Percentiles rank a stretch among this genome's conserved stretches.
phyloP scores from a whole-genome alignment of 805 yeast genomes.

The Hanseniaspora vineae region DNA sequence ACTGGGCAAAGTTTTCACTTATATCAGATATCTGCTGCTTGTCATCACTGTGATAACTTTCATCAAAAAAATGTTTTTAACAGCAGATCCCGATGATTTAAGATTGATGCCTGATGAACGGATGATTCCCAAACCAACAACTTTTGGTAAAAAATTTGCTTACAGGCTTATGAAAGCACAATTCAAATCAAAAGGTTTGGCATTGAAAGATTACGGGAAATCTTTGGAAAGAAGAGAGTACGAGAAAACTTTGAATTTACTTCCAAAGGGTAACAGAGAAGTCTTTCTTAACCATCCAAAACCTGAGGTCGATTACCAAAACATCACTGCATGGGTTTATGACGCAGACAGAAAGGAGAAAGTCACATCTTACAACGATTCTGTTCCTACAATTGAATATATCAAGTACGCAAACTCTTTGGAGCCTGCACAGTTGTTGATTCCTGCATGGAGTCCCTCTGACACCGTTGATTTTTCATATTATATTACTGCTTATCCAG shows the following conservation, averaged over 20 bases:
- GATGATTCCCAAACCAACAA: slow-evolving; percentile 2
- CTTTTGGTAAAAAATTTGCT: slow-evolving; percentile 2
- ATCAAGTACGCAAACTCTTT: slow-evolving; percentile 16
- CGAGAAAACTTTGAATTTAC: slow-evolving; percentile 4
- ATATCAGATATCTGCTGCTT: slow-evolving; percentile 4
- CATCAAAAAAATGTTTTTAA: slow-evolving; percentile 4
- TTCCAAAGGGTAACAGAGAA: slow-evolving; percentile 5
- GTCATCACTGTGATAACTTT: slow-evolving; percentile 1
- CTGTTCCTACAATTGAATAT: slow-evolving; percentile 11
- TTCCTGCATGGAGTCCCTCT: slow-evolving; percentile 12
- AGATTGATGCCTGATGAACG: slow-evolving; percentile 6
- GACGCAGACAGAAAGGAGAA: slow-evolving; percentile 3
- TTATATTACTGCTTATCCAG: slow-evolving; percentile 12
- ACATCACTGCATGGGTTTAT: slow-evolving; percentile 6
- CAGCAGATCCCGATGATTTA: slow-evolving; percentile 5
- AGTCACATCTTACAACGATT: slow-evolving; percentile 4
- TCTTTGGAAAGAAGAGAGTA: slow-evolving; percentile 7
- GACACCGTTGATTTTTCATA: slow-evolving; percentile 12
- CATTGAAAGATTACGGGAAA: slow-evolving; percentile 7
- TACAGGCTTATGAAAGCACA: slow-evolving; percentile 6
- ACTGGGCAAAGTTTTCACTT: slow-evolving; percentile 2
- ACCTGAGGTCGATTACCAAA: slow-evolving; percentile 4
- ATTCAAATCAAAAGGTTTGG: slow-evolving; percentile 5
- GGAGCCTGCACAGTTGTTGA: slow-evolving; percentile 7
- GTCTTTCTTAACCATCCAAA: slow-evolving; percentile 3